A percentile compares a stretch with the other conserved stretches of the same genome.
Conservation (phyloP, 805 yeast species). For the Spathaspora passalidarum region DNA sequence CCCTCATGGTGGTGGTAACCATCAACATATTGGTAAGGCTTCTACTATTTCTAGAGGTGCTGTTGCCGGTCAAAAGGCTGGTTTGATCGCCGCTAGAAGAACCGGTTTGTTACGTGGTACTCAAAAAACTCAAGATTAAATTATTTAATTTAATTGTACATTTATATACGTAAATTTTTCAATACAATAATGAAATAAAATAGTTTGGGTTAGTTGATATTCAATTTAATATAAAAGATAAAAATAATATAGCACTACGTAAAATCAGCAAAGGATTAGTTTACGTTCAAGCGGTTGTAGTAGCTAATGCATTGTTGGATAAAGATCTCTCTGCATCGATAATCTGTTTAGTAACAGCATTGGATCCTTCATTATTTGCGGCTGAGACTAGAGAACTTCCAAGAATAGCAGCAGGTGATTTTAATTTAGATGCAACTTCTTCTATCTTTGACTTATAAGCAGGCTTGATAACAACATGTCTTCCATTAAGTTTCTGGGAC, state of each 20-base stretch:
- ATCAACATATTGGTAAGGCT: slow-evolving; percentile 36
- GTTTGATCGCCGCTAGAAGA: slow-evolving; percentile 39
- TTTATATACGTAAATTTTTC: slow-evolving; percentile 9
- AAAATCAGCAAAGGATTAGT: neutral
- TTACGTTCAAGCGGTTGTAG: neutral
- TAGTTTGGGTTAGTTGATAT: slow-evolving; percentile 1
- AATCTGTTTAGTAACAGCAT: neutral
- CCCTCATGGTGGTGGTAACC: slow-evolving; percentile 99
- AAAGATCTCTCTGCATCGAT: neutral
- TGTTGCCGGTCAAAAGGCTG: slow-evolving; percentile 39
- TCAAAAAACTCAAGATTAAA: slow-evolving; percentile 34
- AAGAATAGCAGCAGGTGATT: neutral
- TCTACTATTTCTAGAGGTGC: slow-evolving; percentile 40
- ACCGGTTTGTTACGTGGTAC: slow-evolving; percentile 39
- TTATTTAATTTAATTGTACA: slow-evolving; percentile 14
- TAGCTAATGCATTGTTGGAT: neutral
- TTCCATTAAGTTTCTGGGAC: slow-evolving; percentile 35
- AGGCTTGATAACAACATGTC: slow-evolving; percentile 31
- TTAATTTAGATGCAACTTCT: slow-evolving; percentile 29
- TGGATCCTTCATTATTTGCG: neutral
- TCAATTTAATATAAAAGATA: slow-evolving; percentile 1
- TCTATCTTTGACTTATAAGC: slow-evolving; percentile 43
- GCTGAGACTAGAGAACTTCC: neutral
- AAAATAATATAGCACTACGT: neutral
- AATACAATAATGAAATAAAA: slow-evolving; percentile 10